These are phyloP conservation scores for Oryza officinalis DNA, from an alignment of 176 grass and related monocot species.

Conservation along the genomic window DNA sequence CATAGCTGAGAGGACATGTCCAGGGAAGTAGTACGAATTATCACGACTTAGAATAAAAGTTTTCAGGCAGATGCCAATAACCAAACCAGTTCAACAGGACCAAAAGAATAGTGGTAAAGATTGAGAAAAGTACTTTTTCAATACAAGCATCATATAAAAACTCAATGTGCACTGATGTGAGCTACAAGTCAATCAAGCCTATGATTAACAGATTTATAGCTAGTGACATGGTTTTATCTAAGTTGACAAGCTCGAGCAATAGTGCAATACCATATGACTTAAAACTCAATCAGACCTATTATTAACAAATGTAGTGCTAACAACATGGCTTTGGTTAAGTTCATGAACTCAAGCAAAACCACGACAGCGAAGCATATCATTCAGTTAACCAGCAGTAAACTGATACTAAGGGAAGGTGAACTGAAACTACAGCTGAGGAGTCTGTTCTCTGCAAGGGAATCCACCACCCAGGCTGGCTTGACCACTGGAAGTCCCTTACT, in stretches of 20 bases:
- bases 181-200: neutral
- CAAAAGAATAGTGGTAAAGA: neutral
- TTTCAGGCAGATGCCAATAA: neutral
- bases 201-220: neutral
- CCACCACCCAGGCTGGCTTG: slow-evolving; percentile 85
- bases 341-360: neutral
- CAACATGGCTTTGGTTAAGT: slow-evolving; percentile 4
- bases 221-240: slow-evolving; percentile 8
- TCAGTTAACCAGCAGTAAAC: slow-evolving; percentile 12
- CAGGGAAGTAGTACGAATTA: neutral
- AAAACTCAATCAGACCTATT: neutral
- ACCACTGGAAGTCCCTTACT: slow-evolving; percentile 78
- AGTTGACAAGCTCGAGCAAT: neutral
- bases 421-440: slow-evolving; percentile 73
- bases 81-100: neutral
- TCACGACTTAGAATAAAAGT: neutral
- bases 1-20: slow-evolving; percentile 13
- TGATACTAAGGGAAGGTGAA: slow-evolving; percentile 9
- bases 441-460: slow-evolving; percentile 71
- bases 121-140: neutral
- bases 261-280: neutral
- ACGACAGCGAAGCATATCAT: slow-evolving; percentile 18
- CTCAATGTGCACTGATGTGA: too few species aligned
- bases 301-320: neutral
- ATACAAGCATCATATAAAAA: too few species aligned